Conservation (phyloP, 1,284 basidiomycete genomes). For the Coriolopsis trogii region DNA sequence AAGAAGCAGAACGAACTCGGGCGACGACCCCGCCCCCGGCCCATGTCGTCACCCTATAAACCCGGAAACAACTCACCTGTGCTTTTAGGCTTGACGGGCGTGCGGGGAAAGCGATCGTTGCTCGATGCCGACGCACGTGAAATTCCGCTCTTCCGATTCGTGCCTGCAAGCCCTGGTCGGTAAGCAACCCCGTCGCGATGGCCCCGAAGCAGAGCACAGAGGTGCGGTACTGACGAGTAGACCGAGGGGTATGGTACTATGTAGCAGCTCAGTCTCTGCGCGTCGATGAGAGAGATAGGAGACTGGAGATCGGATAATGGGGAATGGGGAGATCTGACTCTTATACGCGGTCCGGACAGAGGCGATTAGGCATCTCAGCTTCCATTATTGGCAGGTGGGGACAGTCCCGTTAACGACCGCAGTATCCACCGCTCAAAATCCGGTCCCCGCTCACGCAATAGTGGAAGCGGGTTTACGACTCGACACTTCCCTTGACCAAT, state of each 20-base stretch:
- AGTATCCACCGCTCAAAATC: slow-evolving; percentile 20
- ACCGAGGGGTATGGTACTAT: too few relatives aligned
- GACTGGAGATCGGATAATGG: slow-evolving; percentile 18
- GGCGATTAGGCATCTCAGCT: slow-evolving; percentile 20
- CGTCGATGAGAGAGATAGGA: slow-evolving; percentile 1
- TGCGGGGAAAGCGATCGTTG: slow-evolving; percentile 35
- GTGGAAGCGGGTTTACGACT: slow-evolving; percentile 6
- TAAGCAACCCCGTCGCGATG: slow-evolving; percentile 14
- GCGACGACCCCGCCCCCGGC: not conserved
- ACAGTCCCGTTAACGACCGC: slow-evolving; percentile 4
- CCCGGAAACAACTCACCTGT: slow-evolving; percentile 16
- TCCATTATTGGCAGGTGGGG: slow-evolving; percentile 13
- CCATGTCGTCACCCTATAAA: slow-evolving; percentile 11
- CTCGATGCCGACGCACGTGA: slow-evolving; percentile 23
- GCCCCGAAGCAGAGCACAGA: not conserved
- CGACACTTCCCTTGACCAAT: slow-evolving; percentile 10
- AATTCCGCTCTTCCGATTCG: slow-evolving; percentile 13
- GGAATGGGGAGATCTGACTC: slow-evolving; percentile 21
- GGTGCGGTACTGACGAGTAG: too few relatives aligned
- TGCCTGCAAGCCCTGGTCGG: slow-evolving; percentile 7
- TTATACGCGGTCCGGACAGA: slow-evolving; percentile 17
- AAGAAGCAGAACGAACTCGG: not conserved
- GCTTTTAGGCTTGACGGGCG: slow-evolving; percentile 7
- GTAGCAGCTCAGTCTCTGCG: too few relatives aligned
- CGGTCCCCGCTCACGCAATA: slow-evolving; percentile 16